Base-by-base conservation (phyloP, 108 stramenopile genomes). In the Fistulifera solaris region DNA sequence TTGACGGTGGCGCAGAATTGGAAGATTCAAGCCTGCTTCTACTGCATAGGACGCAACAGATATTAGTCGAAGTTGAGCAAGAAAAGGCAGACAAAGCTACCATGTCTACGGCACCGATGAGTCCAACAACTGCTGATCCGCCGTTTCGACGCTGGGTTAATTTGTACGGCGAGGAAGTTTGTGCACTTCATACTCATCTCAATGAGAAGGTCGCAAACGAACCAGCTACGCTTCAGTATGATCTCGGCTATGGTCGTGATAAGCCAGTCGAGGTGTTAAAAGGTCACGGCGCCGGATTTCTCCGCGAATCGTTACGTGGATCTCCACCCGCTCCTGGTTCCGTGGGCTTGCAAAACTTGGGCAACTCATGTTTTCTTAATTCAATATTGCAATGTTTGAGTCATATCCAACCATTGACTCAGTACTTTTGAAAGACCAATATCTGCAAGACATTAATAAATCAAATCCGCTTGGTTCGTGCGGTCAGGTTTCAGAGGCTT, bases 331-430 rank as follows among this genome's bases (percentile, higher is more conserved):
- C 81, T 21, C 76, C 83, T 52, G 96, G 94, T 19, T 70, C 74
- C 11, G 96, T 98, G 3, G 98, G 98, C 1, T 75, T 99, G 59
- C 75, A 72, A 27, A 99, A 99, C 63, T 76, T 99, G 10, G 98
- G 98, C 13, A 99, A 99, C 63, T 89, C 91, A n/a, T 98, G 98
- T 61, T 99, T 91, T 71, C 63, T 99, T 70, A 96, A 59, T 71
- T 68, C 42, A 78, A 96, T 48, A 93, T 92, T 25, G 71, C 66
- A 39, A 71, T 75, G n/a, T 70, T 98, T 18, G 90, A 87, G 11
- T 73, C 88, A 42, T 96, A 79, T 62, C 31, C 31, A 35, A 35
- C 31, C 31, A 3, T 35, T 35, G 31, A 35, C 31, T 35, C 31
- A 35, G 31, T 35, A 35, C 94, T 99, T 59, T 62, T 94, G 12